Conservation (phyloP, 495 filamentous ascomycete species). For the Copromyces sp. region DNA sequence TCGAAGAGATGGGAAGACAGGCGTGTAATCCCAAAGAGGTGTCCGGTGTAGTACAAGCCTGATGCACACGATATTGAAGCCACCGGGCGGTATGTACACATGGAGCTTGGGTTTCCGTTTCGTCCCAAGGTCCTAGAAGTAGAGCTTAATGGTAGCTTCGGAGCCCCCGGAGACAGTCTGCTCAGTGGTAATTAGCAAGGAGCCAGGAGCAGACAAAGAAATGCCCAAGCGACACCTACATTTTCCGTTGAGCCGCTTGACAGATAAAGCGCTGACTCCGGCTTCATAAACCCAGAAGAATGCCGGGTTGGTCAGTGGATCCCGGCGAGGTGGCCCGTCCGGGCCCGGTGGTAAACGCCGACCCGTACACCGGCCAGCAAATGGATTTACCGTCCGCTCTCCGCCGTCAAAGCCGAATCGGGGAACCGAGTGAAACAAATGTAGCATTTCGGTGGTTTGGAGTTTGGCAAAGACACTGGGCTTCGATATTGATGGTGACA, state of each 20-base stretch:
- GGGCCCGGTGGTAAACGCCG: background rate
- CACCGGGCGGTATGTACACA: no score
- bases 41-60: conserved; percentile 24
- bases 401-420: conserved; percentile 58
- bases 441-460: conserved; percentile 47
- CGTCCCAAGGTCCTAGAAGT: conserved; percentile 58
- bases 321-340: background rate
- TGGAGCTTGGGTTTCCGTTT: conserved; percentile 35
- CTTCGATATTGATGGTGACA: background rate
- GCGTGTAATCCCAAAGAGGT: conserved; percentile 74
- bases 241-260: conserved; percentile 71
- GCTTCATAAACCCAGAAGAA: conserved; percentile 53
- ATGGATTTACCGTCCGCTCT: conserved; percentile 21
- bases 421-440: conserved; percentile 48
- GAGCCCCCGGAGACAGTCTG: conserved; percentile 76
- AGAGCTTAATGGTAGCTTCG: conserved; percentile 67
- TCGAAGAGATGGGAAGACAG: conserved; percentile 86
- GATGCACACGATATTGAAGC: conserved; percentile 18
- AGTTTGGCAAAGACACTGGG: conserved; percentile 44
- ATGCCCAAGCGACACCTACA: conserved; percentile 40
- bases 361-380: conserved; percentile 8
- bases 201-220: background rate
- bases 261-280: conserved; percentile 63
- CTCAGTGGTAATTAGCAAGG: background rate
- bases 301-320: background rate